Evolutionary conservation across 176 grass and related monocot genomes (phyloP).

Genomic region (Juncus effusus): DNA sequence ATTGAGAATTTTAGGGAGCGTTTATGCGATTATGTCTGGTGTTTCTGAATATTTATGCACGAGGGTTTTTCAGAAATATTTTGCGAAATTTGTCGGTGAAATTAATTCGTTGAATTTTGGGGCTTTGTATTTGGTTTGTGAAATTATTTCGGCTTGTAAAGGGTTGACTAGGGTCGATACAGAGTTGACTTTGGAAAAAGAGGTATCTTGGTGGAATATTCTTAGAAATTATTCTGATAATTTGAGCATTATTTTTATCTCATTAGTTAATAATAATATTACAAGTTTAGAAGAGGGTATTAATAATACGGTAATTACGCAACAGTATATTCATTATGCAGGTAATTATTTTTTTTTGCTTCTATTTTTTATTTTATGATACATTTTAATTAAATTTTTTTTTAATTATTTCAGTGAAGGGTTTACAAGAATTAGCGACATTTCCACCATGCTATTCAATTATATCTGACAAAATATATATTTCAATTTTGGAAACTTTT

Average conservation of each 20-base stretch:
- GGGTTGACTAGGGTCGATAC: slow-evolving; percentile 46
- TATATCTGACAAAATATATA: slow-evolving; percentile 46
- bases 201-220: slow-evolving; percentile 60
- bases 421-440: slow-evolving; percentile 72
- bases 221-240: slow-evolving; percentile 41
- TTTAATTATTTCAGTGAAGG: slow-evolving; percentile 56
- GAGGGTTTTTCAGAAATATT: slow-evolving; percentile 77
- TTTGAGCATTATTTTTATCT: slow-evolving; percentile 42
- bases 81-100: slow-evolving; percentile 52
- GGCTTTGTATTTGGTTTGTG: slow-evolving; percentile 73
- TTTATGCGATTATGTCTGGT: slow-evolving; percentile 56
- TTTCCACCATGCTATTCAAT: slow-evolving; percentile 55
- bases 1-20: slow-evolving; percentile 58
- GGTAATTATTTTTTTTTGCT: slow-evolving; percentile 40
- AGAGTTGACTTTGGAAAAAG: slow-evolving; percentile 36
- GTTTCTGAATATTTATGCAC: slow-evolving; percentile 66
- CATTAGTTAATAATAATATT: slow-evolving; percentile 29
- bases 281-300: slow-evolving; percentile 18
- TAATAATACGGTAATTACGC: slow-evolving; percentile 24
- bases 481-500: slow-evolving; percentile 56
- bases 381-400: too few relatives aligned
- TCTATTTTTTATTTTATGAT: slow-evolving; percentile 24
- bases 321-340: slow-evolving; percentile 46
- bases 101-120: slow-evolving; percentile 50
- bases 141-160: slow-evolving; percentile 83